These are phyloP conservation scores for Gossypium australe DNA, from an alignment of 345 rosid genomes.

Conservation along the genomic window DNA sequence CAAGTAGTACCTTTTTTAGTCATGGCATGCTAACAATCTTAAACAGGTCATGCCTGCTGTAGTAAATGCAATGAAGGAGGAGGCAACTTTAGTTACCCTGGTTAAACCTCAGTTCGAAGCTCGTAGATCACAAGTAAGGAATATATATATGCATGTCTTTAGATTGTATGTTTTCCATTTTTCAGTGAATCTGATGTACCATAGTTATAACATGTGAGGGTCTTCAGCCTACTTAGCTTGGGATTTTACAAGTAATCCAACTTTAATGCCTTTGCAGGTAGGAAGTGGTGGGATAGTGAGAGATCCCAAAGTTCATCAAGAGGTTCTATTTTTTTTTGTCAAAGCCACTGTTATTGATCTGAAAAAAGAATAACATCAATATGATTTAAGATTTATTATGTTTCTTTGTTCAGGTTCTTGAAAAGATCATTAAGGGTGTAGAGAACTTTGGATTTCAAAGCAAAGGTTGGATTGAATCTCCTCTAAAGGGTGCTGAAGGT, in stretches of 20 bases:
- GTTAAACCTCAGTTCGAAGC: conserved; percentile 98
- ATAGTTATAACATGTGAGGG: no score
- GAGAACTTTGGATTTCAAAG: conserved; percentile 60
- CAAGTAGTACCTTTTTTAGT: neutral
- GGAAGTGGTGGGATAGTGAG: conserved; percentile 93
- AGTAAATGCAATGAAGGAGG: conserved; percentile 76
- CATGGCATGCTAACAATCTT: neutral
- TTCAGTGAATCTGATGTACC: neutral
- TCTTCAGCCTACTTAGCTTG: conserved; percentile 15
- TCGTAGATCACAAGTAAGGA: conserved; percentile 77
- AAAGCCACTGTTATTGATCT: neutral
- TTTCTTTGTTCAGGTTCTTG: conserved; percentile 53
- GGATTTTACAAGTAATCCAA: neutral
- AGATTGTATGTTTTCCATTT: neutral
- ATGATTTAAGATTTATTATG: neutral
- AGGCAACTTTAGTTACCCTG: conserved; percentile 61
- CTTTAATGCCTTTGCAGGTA: conserved; percentile 40
- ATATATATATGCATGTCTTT: neutral
- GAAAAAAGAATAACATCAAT: neutral
- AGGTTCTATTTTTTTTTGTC: conserved; percentile 39
- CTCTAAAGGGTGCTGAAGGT: conserved; percentile 88
- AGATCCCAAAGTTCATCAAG: conserved; percentile 85
- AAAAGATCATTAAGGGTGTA: conserved; percentile 68
- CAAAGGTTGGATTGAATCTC: conserved; percentile 86
- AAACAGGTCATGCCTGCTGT: conserved; percentile 90